phyloP scores from a whole-genome alignment of 305 asterid species.

The Fraxinus latifolia region DNA sequence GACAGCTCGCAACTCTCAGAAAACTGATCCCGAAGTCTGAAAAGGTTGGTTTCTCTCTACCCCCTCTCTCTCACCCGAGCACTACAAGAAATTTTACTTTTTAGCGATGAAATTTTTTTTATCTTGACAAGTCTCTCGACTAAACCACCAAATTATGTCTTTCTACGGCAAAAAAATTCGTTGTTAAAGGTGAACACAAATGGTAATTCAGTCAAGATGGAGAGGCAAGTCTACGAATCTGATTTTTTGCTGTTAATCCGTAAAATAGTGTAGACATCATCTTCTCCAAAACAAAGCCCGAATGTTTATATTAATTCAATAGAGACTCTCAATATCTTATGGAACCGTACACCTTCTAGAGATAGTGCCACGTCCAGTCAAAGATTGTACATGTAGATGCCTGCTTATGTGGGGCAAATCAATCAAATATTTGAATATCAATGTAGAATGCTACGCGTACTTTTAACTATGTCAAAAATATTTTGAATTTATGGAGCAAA shows the following conservation, averaged over 20 bases:
- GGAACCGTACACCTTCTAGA: neutral
- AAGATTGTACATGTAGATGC: neutral
- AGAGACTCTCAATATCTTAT: neutral
- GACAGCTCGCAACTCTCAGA: slow-evolving; percentile 77
- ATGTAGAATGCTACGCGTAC: neutral
- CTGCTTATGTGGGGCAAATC: neutral
- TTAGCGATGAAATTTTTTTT: neutral
- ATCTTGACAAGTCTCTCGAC: neutral
- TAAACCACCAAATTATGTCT: neutral
- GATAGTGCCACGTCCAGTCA: neutral
- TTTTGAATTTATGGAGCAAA: neutral
- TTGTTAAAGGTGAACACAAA: neutral
- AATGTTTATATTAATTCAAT: neutral
- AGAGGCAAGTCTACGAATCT: neutral
- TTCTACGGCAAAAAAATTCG: neutral
- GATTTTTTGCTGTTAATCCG: neutral
- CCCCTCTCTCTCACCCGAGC: neutral
- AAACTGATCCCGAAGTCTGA: slow-evolving; percentile 84
- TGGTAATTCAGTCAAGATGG: neutral
- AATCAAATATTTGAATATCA: neutral
- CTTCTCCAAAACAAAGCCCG: neutral
- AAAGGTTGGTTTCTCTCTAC: slow-evolving; percentile 40
- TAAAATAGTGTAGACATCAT: neutral
- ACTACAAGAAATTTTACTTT: neutral
- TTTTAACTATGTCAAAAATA: neutral